Base-by-base conservation (phyloP, 225 moss, liverwort and hornwort genomes). In the Thuidium tamariscinum region DNA sequence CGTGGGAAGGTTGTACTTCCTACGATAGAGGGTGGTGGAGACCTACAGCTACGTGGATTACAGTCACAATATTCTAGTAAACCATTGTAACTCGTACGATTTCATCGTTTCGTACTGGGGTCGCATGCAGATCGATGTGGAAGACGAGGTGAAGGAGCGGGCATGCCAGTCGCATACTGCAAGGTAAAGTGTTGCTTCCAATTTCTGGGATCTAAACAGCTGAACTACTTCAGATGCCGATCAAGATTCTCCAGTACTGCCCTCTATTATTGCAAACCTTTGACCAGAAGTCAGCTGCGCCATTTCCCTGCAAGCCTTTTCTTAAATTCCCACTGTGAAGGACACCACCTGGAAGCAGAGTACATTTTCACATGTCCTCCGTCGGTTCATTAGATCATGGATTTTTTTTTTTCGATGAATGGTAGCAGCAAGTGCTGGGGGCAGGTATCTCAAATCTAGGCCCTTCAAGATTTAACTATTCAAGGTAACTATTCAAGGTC, bases 241-340 rank as follows among this genome's bases (percentile, higher is more conserved):
- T 77, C 52, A 41, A 64, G 91, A 84, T 84, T 36, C 91, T 71
- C 57, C 22, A 42, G 84, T 81, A 82, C 86, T 72, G 61, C 25
- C 80, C 84, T 87, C 85, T 82, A 91, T 91, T 91, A 89, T 91
- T 91, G 91, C 39, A 51, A 36, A 11, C 65, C 84, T 82, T 89
- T 91, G 87, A 91, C 87, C 73, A 73, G 84, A 85, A 91, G 84
- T 87, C 89, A 87, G 71, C 79, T 79, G 75, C 56, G 34, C 83
- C 73, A 80, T 75, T 80, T 51, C 65, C 56, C 27, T 57, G 77
- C 25, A 37, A 46, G 22, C 62, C 59, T 61, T 79, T 60, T 37
- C 21, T 52, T 78, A 19, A 23, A 79, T 44, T 65, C 21, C 36
- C 9, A 81, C 61, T 30, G 12, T 39, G 22, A 34, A 42, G 23